A percentile compares a stretch with the other conserved stretches of the same genome.
These are phyloP conservation scores for Cordyceps fumosorosea DNA, from an alignment of 2,329 filamentous ascomycete species.

Conservation along the genomic window DNA sequence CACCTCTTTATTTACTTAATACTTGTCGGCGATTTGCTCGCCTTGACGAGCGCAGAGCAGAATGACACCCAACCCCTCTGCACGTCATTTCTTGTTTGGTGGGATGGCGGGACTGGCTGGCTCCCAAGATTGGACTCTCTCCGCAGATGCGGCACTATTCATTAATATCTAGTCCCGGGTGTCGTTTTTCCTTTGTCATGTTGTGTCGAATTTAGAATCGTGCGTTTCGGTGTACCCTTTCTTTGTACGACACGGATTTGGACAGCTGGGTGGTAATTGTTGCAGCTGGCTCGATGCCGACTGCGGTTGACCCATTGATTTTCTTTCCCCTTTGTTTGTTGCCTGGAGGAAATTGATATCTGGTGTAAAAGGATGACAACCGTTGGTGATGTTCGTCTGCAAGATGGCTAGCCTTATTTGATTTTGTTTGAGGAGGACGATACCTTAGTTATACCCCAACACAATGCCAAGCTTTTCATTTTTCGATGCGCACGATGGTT, in stretches of 20 bases:
- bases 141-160: not conserved
- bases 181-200: slow-evolving; percentile 9
- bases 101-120: not conserved
- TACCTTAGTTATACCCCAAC: slow-evolving; percentile 18
- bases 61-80: not conserved
- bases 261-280: slow-evolving; percentile 6
- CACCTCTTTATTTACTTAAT: not conserved
- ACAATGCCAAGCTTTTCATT: slow-evolving; percentile 7
- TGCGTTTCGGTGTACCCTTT: slow-evolving; percentile 16
- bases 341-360: slow-evolving; percentile 6
- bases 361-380: not conserved
- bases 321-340: slow-evolving; percentile 4
- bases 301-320: not conserved
- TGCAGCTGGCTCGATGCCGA: not conserved
- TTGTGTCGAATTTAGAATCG: slow-evolving; percentile 16
- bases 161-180: not conserved
- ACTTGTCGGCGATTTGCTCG: not conserved
- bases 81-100: not conserved
- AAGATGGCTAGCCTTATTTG: not conserved
- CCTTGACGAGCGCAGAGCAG: not conserved
- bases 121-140: not conserved
- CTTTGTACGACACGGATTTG: slow-evolving; percentile 13
- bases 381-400: not conserved
- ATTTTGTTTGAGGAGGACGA: slow-evolving; percentile 12
- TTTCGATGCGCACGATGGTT: too few species aligned